phyloP scores from a whole-genome alignment of 2,329 filamentous ascomycete species.

The Lecanicillium sp. region DNA sequence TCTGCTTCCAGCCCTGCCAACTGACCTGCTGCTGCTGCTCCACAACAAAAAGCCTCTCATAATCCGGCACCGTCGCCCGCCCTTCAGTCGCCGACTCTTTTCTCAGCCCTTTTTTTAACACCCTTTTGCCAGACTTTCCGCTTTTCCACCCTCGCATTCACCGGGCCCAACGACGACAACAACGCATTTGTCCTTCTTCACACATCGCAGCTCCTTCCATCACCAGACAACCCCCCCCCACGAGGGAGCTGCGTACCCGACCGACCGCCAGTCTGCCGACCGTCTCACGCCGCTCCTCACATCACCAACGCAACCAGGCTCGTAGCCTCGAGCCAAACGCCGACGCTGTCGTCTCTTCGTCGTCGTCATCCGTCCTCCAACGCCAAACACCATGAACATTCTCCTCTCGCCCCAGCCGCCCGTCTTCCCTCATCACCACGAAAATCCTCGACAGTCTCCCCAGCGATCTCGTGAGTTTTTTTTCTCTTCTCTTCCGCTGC shows the following conservation, averaged over 20 bases:
- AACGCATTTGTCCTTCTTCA: no score
- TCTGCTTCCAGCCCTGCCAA: no score
- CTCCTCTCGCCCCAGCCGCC: conserved; percentile 55
- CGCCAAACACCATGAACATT: conserved; percentile 50
- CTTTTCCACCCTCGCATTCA: neutral
- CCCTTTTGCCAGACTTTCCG: conserved; percentile 10
- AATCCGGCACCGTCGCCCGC: conserved; percentile 6
- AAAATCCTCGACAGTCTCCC: conserved; percentile 47
- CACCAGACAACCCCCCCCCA: no score
- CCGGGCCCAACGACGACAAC: neutral
- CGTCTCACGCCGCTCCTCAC: conserved; percentile 8
- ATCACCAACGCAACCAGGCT: conserved; percentile 11
- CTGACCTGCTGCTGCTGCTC: neutral
- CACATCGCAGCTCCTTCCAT: no score
- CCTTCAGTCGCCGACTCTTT: conserved; percentile 7
- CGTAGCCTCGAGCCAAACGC: conserved; percentile 1
- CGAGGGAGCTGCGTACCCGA: no score
- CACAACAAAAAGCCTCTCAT: conserved; percentile 11
- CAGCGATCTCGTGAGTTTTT: conserved; percentile 47
- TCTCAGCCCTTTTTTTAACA: conserved; percentile 12
- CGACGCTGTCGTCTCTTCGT: neutral
- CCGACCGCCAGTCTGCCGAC: neutral
- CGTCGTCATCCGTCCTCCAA: conserved; percentile 6
- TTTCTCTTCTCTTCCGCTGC: neutral
- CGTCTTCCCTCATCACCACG: conserved; percentile 54